phyloP scores from a whole-genome alignment of 768 basidiomycete species.

The Pleurotus tuber-regium region DNA sequence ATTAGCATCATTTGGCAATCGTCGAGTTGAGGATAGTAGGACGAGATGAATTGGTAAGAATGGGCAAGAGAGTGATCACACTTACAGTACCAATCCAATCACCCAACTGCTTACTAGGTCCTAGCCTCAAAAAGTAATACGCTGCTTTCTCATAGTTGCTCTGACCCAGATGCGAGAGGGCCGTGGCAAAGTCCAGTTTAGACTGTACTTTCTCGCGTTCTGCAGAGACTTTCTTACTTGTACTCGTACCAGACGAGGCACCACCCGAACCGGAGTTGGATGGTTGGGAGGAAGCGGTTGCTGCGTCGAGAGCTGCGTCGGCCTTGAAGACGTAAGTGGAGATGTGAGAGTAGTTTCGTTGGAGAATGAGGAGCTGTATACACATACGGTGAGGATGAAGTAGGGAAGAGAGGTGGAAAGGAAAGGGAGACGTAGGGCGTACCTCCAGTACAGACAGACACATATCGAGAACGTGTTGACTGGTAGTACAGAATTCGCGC shows the following conservation, averaged over 20 bases:
- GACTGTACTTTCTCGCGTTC: conserved; percentile 70
- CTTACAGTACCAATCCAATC: conserved; percentile 76
- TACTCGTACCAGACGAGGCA: conserved; percentile 13
- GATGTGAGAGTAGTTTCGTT: conserved; percentile 82
- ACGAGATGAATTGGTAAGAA: no score
- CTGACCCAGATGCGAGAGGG: conserved; percentile 70
- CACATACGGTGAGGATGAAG: conserved; percentile 1
- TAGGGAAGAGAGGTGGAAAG: conserved; percentile 1
- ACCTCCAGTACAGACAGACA: conserved; percentile 83
- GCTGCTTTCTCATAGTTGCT: conserved; percentile 83
- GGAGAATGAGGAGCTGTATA: conserved; percentile 88
- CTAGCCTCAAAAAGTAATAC: conserved; percentile 64
- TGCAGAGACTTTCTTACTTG: conserved; percentile 47
- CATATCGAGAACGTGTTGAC: conserved; percentile 92
- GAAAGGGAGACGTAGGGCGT: conserved; percentile 4
- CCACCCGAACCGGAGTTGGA: neutral
- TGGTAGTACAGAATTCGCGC: conserved; percentile 89
- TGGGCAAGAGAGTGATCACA: conserved; percentile 1
- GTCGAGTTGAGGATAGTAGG: no score
- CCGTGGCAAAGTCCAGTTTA: conserved; percentile 80
- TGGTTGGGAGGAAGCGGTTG: conserved; percentile 32
- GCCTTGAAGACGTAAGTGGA: conserved; percentile 95
- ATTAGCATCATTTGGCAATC: no score
- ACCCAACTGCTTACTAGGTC: conserved; percentile 61
- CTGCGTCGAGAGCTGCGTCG: conserved; percentile 83